phyloP scores from a whole-genome alignment of 2,329 filamentous ascomycete species.

The Fusarium sp. region DNA sequence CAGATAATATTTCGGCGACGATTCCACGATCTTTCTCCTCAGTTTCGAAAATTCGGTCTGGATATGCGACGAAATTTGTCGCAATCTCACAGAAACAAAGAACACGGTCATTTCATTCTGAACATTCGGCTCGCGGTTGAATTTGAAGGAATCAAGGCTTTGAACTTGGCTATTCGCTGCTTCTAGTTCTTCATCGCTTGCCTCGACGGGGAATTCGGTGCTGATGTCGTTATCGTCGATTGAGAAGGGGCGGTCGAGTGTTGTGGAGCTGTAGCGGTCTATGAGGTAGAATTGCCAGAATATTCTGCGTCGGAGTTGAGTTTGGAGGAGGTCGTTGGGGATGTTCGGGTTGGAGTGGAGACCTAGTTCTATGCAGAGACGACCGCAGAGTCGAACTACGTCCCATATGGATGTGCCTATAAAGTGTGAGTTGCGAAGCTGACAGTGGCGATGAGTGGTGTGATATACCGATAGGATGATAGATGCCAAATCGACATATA shows the following conservation, averaged over 20 bases:
- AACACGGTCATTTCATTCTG: slow-evolving; percentile 47
- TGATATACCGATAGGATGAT: slow-evolving; percentile 31
- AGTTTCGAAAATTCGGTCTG: slow-evolving; percentile 46
- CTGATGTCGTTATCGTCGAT: slow-evolving; percentile 34
- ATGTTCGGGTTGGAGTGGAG: slow-evolving; percentile 5
- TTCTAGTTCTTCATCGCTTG: slow-evolving; percentile 29
- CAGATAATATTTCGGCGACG: not conserved
- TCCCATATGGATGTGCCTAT: slow-evolving; percentile 38
- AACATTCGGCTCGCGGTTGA: not conserved
- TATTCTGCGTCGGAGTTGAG: slow-evolving; percentile 25
- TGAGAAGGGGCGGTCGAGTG: slow-evolving; percentile 21
- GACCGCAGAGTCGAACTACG: slow-evolving; percentile 23
- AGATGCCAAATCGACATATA: slow-evolving; percentile 37
- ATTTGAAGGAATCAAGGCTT: not conserved
- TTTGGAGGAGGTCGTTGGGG: slow-evolving; percentile 7
- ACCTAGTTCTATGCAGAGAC: slow-evolving; percentile 34
- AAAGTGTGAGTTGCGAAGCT: not conserved
- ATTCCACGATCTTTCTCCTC: not conserved
- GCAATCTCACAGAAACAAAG: slow-evolving; percentile 51
- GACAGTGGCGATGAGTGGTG: too few species aligned
- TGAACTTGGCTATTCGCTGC: not conserved
- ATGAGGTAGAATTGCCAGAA: slow-evolving; percentile 42
- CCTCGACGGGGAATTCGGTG: slow-evolving; percentile 26
- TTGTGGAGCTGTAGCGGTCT: slow-evolving; percentile 35
- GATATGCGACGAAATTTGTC: slow-evolving; percentile 55